Conservation (phyloP, 129 eudicot species). For the Daucus carota region DNA sequence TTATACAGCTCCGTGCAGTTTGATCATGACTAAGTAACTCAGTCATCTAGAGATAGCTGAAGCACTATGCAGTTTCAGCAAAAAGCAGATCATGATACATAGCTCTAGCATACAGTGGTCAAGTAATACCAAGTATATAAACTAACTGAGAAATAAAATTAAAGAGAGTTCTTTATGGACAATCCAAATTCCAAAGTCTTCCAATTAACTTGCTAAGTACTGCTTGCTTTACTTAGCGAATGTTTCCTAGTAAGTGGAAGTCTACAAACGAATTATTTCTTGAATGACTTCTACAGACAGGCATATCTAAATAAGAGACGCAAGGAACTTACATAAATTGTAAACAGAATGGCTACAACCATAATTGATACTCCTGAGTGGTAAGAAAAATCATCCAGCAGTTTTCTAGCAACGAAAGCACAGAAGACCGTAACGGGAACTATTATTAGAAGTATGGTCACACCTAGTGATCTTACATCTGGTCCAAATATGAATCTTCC, state of each 20-base stretch:
- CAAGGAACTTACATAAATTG: slow-evolving; percentile 54
- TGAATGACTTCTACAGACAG: background rate
- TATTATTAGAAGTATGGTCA: slow-evolving; percentile 79
- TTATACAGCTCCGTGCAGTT: background rate
- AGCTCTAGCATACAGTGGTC: background rate
- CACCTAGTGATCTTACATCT: slow-evolving; percentile 83
- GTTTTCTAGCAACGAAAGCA: slow-evolving; percentile 79
- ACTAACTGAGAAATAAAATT: background rate
- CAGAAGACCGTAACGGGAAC: slow-evolving; percentile 82
- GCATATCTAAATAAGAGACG: background rate
- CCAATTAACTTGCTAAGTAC: background rate
- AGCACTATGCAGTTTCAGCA: background rate
- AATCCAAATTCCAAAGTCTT: background rate
- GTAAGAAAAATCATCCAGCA: slow-evolving; percentile 55
- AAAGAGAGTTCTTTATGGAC: background rate
- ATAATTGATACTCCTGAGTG: slow-evolving; percentile 67
- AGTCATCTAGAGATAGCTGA: background rate
- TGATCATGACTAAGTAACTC: background rate
- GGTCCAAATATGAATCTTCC: slow-evolving; percentile 97
- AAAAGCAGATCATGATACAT: background rate
- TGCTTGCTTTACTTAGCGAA: background rate
- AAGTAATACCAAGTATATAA: background rate
- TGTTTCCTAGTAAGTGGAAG: background rate
- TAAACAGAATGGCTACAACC: slow-evolving; percentile 64
- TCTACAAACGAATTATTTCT: background rate